Evolutionary conservation across 768 basidiomycete species (phyloP), one percentile per base, ranked within the genome.

Genomic region (Lyophyllum shimeji): DNA sequence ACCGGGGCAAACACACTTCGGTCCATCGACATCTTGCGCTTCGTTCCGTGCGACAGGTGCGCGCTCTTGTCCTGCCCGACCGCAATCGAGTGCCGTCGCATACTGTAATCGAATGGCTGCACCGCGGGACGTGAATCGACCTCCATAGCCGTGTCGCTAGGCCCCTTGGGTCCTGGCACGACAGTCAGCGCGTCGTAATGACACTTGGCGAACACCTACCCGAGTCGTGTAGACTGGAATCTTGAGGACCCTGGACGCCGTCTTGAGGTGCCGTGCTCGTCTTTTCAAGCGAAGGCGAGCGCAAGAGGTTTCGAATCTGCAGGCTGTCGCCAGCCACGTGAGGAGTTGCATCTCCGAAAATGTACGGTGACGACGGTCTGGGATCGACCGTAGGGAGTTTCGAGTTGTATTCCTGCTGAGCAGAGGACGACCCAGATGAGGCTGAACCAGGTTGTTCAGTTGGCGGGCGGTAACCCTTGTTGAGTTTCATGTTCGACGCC

Each of bases 1-100:
- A 80, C 74, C 20, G 82, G 71, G n/a, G 78, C 67, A 64, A 82
- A 74, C 23, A 69, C 69, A 50, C 73, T 73, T 53, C 82, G 79
- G 76, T 90, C 89, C 60, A 79, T 75, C 21, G 90, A 91, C 78
- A 91, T 86, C 74, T 94, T 94, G 62, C 92, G 82, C 70, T 93
- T 93, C 55, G 83, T 85, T 50, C 90, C 89, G 64, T 12, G 34
- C 34, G 34, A 37, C 18, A 40, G 4, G 4, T 85, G 84, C 0
- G 75, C 70, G 61, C 78, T 76, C 49, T 74, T 70, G 42, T 79
- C 74, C 48, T 76, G 77, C 61, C 83, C 81, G 63, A 82, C 80
- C 40, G 85, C 84, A 59, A 89, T 85, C 24, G 88, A 89, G 64
- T 89, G 87, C 21, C 88, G 75, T 46, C 89, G 80, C 76, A 87